phyloP scores from a whole-genome alignment of 169 alveolate genomes.

The Theileria equi region DNA sequence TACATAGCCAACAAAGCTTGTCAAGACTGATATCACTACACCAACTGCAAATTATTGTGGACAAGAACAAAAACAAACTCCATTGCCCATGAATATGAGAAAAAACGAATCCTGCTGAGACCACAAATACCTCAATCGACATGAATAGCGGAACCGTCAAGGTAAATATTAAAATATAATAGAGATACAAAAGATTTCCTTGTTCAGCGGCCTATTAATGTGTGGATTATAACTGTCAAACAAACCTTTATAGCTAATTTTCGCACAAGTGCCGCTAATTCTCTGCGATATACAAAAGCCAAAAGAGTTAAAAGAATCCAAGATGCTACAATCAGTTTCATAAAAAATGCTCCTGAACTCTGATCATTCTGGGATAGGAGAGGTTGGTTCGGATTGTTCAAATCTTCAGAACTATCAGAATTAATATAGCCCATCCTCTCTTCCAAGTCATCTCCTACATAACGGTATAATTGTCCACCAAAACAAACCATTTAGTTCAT shows the following conservation, averaged over 20 bases:
- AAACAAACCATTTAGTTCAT: conserved; percentile 4
- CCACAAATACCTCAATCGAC: conserved; percentile 43
- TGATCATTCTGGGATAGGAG: neutral
- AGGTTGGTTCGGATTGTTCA: neutral
- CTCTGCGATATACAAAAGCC: conserved; percentile 45
- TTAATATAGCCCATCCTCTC: neutral
- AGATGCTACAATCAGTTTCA: conserved; percentile 2
- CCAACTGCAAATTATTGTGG: conserved; percentile 13
- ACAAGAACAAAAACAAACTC: neutral
- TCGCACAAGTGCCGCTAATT: conserved; percentile 29
- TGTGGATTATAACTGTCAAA: neutral
- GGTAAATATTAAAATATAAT: conserved; percentile 30
- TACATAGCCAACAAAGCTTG: conserved; percentile 50
- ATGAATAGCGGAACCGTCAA: conserved; percentile 32
- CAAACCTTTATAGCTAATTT: conserved; percentile 42
- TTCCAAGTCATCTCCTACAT: neutral
- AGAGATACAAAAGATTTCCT: conserved; percentile 31
- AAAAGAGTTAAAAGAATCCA: conserved; percentile 42
- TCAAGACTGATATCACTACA: conserved; percentile 1
- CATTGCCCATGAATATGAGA: conserved; percentile 49
- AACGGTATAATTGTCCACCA: neutral
- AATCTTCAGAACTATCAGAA: conserved; percentile 7
- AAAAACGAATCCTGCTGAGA: conserved; percentile 59
- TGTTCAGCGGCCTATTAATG: conserved; percentile 50
- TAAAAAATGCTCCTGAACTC: conserved; percentile 22